phyloP scores from a whole-genome alignment of 176 grass and related monocot genomes.

The Musa itinerans region DNA sequence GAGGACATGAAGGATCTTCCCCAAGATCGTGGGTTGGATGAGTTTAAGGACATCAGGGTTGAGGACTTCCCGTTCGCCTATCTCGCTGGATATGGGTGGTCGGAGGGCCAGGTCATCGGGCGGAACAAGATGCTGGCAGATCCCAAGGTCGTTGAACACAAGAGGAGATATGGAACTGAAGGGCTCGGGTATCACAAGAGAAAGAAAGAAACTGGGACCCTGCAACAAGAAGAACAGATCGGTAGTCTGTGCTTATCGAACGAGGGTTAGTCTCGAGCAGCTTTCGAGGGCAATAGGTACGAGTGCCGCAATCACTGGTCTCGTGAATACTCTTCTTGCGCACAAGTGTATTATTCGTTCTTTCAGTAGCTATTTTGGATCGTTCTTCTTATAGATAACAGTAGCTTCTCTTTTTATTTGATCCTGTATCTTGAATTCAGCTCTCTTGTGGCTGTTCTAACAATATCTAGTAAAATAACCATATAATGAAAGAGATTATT shows the following conservation, averaged over 20 bases:
- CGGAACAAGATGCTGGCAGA: constrained; percentile 4
- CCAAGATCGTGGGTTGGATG: not conserved
- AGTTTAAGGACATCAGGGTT: not conserved
- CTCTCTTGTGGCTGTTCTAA: not conserved
- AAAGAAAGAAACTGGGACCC: not conserved
- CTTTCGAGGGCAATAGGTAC: not conserved
- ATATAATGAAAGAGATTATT: too few species aligned
- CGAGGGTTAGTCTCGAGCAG: not conserved
- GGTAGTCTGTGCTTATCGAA: not conserved
- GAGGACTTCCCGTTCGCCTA: constrained; percentile 4
- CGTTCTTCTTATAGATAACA: not conserved
- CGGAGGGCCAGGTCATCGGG: constrained; percentile 1
- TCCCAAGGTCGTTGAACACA: not conserved
- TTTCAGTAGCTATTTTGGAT: not conserved
- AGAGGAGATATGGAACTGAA: not conserved
- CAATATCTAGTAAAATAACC: too few species aligned
- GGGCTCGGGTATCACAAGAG: constrained; percentile 1
- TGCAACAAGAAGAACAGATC: not conserved
- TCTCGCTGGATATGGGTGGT: constrained; percentile 7
- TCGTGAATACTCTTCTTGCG: not conserved
- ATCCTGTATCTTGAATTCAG: not conserved
- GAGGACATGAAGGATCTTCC: constrained; percentile 7
- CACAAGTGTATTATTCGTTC: not conserved
- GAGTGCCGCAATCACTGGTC: not conserved
- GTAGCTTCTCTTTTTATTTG: not conserved